These are phyloP conservation scores for Phytophthora sojae DNA, from an alignment of 352 stramenopile species.

Conservation along the genomic window DNA sequence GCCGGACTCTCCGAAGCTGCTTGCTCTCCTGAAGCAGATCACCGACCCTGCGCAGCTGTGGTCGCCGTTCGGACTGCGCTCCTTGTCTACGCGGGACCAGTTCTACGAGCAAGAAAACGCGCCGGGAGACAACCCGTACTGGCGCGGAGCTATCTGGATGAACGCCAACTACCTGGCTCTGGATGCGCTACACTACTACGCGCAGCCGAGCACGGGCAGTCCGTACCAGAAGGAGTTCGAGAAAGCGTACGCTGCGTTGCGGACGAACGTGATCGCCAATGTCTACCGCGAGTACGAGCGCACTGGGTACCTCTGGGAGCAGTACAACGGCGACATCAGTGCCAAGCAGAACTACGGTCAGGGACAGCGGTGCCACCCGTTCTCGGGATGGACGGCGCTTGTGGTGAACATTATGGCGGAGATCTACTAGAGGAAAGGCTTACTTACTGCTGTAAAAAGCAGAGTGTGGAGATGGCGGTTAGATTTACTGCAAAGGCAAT, in stretches of 20 bases:
- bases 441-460: too few species aligned
- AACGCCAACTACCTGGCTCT: constrained; percentile 94
- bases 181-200: constrained; percentile 84
- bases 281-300: constrained; percentile 85
- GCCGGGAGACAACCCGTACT: constrained; percentile 93
- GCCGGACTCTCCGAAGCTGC: constrained; percentile 69
- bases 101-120: constrained; percentile 93
- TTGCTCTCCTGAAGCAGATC: constrained; percentile 64
- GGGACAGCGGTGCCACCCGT: constrained; percentile 92
- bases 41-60: constrained; percentile 73
- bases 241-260: constrained; percentile 57
- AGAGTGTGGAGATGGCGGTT: too few species aligned
- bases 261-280: constrained; percentile 67
- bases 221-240: constrained; percentile 56
- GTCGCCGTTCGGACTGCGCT: constrained; percentile 86
- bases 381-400: constrained; percentile 94
- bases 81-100: constrained; percentile 81
- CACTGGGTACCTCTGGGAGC: constrained; percentile 94
- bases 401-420: constrained; percentile 95
- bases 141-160: constrained; percentile 95
- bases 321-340: constrained; percentile 90
- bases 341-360: constrained; percentile 58
- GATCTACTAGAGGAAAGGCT: constrained; percentile 68
- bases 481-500: too few species aligned
- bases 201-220: constrained; percentile 42